Base-by-base conservation (phyloP, 1,284 basidiomycete species). In the Vanrija sp. region DNA sequence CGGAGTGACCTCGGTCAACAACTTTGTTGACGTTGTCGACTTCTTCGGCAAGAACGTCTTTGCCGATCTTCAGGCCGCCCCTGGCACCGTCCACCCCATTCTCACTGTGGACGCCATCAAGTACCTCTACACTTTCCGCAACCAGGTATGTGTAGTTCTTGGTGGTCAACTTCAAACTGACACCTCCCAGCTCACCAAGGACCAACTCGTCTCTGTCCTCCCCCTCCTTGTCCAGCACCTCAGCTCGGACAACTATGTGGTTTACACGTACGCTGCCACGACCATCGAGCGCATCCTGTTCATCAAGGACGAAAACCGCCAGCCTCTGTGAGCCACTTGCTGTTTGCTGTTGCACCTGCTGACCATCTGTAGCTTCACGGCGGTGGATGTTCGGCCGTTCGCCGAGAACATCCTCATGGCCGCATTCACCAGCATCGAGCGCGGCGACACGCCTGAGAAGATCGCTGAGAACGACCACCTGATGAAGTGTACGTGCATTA, bases 381-480 rank as follows among this genome's bases (percentile, higher is more conserved):
- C 91, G 67, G 83, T 83, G 15, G 95, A 98, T 70, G 84, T 98
- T 23, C 86, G 87, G 51, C 88, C 90, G 3, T 85, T 89, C 64
- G 89, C 92, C 4, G 82, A 85, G 21, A 80, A 82, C 46, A 82
- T 97, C 56, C 77, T 98, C 39, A 81, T 86, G 68, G 86, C 86
- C 3, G 79, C 97, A 4, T 83, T 98, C 63, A 76, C 78, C 43
- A 92, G 89, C 72, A 89, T 98, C 51, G 89, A 93, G 72, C 79
- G 81, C 40, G 88, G 86, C n/a, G 82, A 81, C 0, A 89, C 90
- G 1, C 87, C 95, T 0, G 91, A 97, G 72, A 96, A 96, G 79
- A 84, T 97, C 26, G 91, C 96, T 0, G 94, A 98, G 74, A 99
- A 99, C 69, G 95, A 98, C 73, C 91, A 96, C 76, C 79, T 98